Base-by-base conservation (phyloP, 1,284 basidiomycete species). In the Cutaneotrichosporon spelunceum region DNA sequence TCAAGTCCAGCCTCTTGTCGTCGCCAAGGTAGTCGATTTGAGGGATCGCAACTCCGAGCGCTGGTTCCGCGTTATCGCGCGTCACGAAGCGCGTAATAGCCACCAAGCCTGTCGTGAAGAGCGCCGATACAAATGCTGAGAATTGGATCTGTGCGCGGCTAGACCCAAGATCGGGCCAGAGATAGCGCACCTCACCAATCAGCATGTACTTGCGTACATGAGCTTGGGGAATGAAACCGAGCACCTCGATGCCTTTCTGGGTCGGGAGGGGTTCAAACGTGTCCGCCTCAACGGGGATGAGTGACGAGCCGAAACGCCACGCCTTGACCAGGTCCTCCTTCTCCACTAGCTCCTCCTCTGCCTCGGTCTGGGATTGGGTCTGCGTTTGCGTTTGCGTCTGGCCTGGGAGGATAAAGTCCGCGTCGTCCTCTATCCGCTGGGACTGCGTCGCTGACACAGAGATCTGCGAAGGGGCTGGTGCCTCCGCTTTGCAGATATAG, bases 221-320 rank as follows among this genome's bases (percentile, higher is more conserved):
- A 58, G 83, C 82, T 24, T 75, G 75, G 1, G 82, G 83, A 76
- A 94, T 88, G 80, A 97, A 95, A 0, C 88, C 89, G 65, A 90
- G 85, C 48, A 98, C 86, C 62, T 96, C 91, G 42, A 97, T 88
- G 1, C 93, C 92, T 70, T 88, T 88, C 70, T 81, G 84, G 1
- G 91, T 90, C 4, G 82, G 80, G 30, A 93, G 79, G 59, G 82
- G 83, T 45, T 84, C 84, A 68, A 93, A 94, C 56, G 88, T 89
- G 48, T 82, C 82, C 44, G 91, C 89, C 3, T 90, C 88, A 75
- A 88, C 87, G 2, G 92, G 91, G 1, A 88, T 88, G 76, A 93
- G 92, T 3, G 88, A 90, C 4, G 89, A 87, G 6, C 95, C 95
- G 68, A 97, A 96, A 75, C 92, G 90, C 83, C 90, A 97, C 0